Base-by-base conservation (phyloP, 257 asterid species). In the Leonotis leonurus region DNA sequence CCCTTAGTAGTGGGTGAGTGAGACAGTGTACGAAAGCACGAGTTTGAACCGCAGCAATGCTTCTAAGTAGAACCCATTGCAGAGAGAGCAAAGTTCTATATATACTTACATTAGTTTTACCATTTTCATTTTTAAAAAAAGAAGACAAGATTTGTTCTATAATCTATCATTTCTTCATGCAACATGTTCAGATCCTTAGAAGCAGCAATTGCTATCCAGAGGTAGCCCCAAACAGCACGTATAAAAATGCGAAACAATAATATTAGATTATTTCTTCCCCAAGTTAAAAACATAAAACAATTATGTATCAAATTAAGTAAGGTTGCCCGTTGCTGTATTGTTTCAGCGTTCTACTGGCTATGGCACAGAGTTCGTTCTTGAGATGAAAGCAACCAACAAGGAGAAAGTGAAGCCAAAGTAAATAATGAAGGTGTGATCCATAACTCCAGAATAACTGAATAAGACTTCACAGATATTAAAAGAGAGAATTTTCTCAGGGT, bases 291-390 rank as follows among this genome's bases (percentile, higher is more conserved):
- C 49, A 54, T 10, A 49, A n/a, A 35, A 13, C 4, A 50, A 29
- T 14, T 6, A 44, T 21, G 27, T 27, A 54, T 55, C 6, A 20
- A n/a, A 35, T 45, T 50, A 49, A 41, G 4, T 7, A 40, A 53
- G n/a, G 64, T 33, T 37, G 57, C 46, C 65, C 10, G 64, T 33
- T 37, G 57, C 46, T 71, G 29, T 62, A 24, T 21, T 3, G 21
- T 48, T 61, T 5, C 44, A 46, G 14, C 22, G 39, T 14, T 21
- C 1, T 10, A 24, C 65, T 27, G 11, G 32, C 18, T 12, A 41
- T 21, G 60, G 9, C 22, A 30, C 70, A n/a, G 8, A 16, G 30
- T n/a, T 22, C 33, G 11, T 26, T 27, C 53, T 39, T 9, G 11
- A 55, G 48, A 45, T 20, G 52, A 60, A 54, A 48, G 29, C 20